Conservation (phyloP, 352 stramenopile species). For the Pythium phragmiticola region DNA sequence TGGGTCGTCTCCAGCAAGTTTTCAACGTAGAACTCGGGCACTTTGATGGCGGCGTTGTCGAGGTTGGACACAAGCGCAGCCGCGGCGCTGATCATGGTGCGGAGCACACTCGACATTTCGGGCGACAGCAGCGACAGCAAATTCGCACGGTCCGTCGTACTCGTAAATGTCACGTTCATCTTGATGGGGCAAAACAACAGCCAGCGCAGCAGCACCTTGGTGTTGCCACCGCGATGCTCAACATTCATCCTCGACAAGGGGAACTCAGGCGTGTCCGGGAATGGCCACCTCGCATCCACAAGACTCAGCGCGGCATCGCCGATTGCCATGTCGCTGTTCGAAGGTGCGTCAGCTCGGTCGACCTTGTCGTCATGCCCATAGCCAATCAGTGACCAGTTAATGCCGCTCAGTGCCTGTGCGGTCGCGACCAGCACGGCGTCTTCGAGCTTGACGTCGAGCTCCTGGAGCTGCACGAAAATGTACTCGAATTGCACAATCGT, state of each 20-base stretch:
- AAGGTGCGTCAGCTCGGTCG: conserved; percentile 28
- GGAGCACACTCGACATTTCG: conserved; percentile 77
- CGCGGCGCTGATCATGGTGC: conserved; percentile 76
- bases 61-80: conserved; percentile 83
- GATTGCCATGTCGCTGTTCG: conserved; percentile 22
- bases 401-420: conserved; percentile 69
- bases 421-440: conserved; percentile 75
- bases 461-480: conserved; percentile 84
- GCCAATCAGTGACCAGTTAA: conserved; percentile 53
- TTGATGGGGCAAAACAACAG: conserved; percentile 84
- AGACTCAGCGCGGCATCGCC: conserved; percentile 31
- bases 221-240: conserved; percentile 43
- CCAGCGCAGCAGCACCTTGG: conserved; percentile 77
- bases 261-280: conserved; percentile 25
- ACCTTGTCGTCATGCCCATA: conserved; percentile 25
- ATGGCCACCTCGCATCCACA: conserved; percentile 26
- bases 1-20: conserved; percentile 87
- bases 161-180: conserved; percentile 87
- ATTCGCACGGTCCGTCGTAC: conserved; percentile 79
- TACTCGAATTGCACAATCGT: conserved; percentile 83
- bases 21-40: conserved; percentile 90
- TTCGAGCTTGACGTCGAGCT: conserved; percentile 86
- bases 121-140: conserved; percentile 77
- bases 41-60: conserved; percentile 82
- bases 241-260: conserved; percentile 27